Evolutionary conservation across 2,329 filamentous ascomycete genomes (phyloP).

Genomic region (Talaromyces sp.): DNA sequence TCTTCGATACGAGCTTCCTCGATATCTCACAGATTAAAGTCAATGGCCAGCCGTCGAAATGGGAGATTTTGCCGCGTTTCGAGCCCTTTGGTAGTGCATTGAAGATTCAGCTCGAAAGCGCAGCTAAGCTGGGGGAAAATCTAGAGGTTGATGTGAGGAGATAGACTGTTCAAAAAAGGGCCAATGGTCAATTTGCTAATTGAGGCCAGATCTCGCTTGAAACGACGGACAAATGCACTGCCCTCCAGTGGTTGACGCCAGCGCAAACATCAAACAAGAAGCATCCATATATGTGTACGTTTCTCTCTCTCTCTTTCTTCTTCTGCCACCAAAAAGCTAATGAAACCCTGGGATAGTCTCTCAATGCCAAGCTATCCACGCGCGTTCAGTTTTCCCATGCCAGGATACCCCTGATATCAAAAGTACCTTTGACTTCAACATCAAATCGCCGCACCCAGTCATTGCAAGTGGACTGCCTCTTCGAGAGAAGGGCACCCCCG

Average conservation of each 20-base stretch:
- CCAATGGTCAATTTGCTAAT: slow-evolving; percentile 2
- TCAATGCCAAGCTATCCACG: slow-evolving; percentile 95
- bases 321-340: not conserved
- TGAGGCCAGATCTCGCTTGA: slow-evolving; percentile 59
- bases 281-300: slow-evolving; percentile 81
- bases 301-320: not conserved
- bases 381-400: slow-evolving; percentile 88
- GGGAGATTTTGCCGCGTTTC: slow-evolving; percentile 64
- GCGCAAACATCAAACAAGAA: slow-evolving; percentile 94
- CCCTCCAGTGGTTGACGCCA: slow-evolving; percentile 90
- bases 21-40: slow-evolving; percentile 68
- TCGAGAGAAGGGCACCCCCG: slow-evolving; percentile 48
- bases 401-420: slow-evolving; percentile 98
- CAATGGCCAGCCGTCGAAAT: slow-evolving; percentile 60
- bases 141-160: slow-evolving; percentile 45
- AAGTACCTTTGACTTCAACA: slow-evolving; percentile 85
- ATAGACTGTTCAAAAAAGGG: not conserved
- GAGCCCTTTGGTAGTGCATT: slow-evolving; percentile 62
- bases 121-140: slow-evolving; percentile 42
- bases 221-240: slow-evolving; percentile 85
- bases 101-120: slow-evolving; percentile 45
- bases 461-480: slow-evolving; percentile 77
- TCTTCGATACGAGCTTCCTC: slow-evolving; percentile 84
- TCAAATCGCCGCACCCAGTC: slow-evolving; percentile 83
- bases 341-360: slow-evolving; percentile 52